Evolutionary conservation across 352 stramenopile genomes (phyloP), one percentile per base, ranked within the genome.

Genomic region (Phytophthora meadii): DNA sequence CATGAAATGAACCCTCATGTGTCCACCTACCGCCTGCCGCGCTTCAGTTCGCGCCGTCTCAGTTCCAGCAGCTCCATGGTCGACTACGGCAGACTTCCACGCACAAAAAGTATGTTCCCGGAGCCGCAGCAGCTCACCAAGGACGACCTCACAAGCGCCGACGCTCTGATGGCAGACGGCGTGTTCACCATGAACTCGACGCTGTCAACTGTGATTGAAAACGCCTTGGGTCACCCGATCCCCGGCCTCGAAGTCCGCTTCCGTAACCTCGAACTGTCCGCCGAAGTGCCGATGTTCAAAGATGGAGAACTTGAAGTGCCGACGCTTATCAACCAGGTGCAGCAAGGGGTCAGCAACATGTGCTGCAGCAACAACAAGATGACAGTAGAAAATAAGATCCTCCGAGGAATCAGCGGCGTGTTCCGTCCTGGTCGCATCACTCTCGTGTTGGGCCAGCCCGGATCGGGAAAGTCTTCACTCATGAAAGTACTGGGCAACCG

Each of bases 171-270:
- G 64, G 78, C 72, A 4, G 54, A 67, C 17, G 81, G 68, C 39
- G 68, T 84, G 14, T 72, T 85, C 52, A 74, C 71, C 25, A 88
- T 89, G 81, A 76, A 88, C 65, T 46, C 72, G 32, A 79, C 65
- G n/a, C 58, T 91, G 42, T 78, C 78, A 0, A 53, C 66, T 0
- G 78, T 80, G 1, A 69, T 85, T n/a, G 76, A 88, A 40, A 74
- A 80, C 11, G 68, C 78, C 1, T 28, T 79, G 3, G 81, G 81
- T 11, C 41, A 71, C 12, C 70, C 76, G 5, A 77, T 89, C 4
- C 72, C 78, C 14, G 77, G 72, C 24, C 65, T 88, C 49, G 75
- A 87, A 50, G 72, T 88, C 19, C 78, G 77, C n/a, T 89, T 89
- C 60, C 69, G 67, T 9, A 65, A 87, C 56, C 56, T 89, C 24